Conservation (phyloP, 2,329 filamentous ascomycete genomes). For the Arthrinium phaeospermum region DNA sequence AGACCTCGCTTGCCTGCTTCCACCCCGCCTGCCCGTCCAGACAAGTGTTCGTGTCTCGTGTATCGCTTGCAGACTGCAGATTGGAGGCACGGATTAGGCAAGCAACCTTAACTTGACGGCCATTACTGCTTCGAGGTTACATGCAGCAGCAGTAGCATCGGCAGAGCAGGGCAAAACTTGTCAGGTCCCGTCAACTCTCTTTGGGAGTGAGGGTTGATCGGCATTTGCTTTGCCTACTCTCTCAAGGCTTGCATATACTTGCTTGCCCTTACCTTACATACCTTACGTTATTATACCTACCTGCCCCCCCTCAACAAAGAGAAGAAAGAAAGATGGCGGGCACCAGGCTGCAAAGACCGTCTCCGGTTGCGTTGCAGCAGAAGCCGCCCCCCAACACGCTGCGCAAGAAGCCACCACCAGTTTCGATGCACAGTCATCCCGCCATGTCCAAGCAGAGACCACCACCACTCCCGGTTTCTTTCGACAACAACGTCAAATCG, state of each 20-base stretch:
- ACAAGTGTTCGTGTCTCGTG: background rate
- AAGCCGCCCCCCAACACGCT: background rate
- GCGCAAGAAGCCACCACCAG: slow-evolving; percentile 6
- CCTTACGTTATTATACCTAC: background rate
- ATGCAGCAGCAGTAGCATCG: background rate
- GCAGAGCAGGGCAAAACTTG: background rate
- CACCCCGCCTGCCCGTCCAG: background rate
- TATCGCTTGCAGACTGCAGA: background rate
- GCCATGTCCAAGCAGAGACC: background rate
- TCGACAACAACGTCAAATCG: background rate
- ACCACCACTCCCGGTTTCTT: background rate
- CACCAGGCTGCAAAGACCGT: background rate
- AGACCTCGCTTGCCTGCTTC: background rate
- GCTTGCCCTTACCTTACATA: background rate
- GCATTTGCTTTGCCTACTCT: background rate
- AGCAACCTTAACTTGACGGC: slow-evolving; percentile 10
- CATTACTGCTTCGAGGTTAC: background rate
- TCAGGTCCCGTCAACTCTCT: background rate
- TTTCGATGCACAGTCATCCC: slow-evolving; percentile 3
- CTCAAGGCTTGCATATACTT: background rate
- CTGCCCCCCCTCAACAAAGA: background rate
- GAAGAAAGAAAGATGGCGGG: background rate
- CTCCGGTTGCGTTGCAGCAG: background rate
- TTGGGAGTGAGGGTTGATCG: background rate
- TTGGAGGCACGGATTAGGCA: background rate